These are phyloP conservation scores for Alternaria arbusti DNA, from an alignment of 2,329 filamentous ascomycete genomes.

Conservation along the genomic window DNA sequence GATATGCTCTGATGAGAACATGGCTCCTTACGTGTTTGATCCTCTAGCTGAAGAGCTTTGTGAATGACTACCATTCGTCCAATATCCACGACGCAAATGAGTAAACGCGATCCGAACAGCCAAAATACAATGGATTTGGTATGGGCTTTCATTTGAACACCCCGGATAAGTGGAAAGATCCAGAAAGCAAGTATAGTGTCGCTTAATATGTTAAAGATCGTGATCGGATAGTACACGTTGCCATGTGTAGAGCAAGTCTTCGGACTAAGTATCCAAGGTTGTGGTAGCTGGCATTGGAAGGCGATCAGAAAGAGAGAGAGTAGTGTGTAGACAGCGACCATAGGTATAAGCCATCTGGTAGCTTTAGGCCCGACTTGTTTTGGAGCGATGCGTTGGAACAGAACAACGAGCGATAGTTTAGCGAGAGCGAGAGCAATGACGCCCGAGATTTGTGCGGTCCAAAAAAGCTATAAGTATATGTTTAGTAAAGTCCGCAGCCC, in stretches of 20 bases:
- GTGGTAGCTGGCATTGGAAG: conserved; percentile 26
- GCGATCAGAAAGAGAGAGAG: conserved; percentile 12
- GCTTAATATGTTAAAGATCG: conserved; percentile 28
- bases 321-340: conserved; percentile 9
- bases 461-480: conserved; percentile 3
- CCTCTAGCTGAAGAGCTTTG: conserved; percentile 6
- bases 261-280: conserved; percentile 18
- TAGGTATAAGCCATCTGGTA: conserved; percentile 6
- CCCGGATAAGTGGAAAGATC: conserved; percentile 26
- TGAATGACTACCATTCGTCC: conserved; percentile 6
- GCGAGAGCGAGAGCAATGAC: conserved; percentile 10
- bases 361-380: neutral
- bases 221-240: conserved; percentile 22
- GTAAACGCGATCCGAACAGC: conserved; percentile 15
- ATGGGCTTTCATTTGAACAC: conserved; percentile 7
- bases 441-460: conserved; percentile 8
- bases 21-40: conserved; percentile 9
- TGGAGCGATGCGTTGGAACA: conserved; percentile 16
- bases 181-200: conserved; percentile 29
- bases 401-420: conserved; percentile 12
- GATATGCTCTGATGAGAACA: neutral
- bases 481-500: neutral
- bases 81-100: conserved; percentile 8
- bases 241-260: conserved; percentile 19
- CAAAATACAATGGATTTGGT: conserved; percentile 6